Percentiles rank a stretch among this genome's conserved stretches.
phyloP scores from a whole-genome alignment of 331 rosid species.

The Phaseolus coccineus region DNA sequence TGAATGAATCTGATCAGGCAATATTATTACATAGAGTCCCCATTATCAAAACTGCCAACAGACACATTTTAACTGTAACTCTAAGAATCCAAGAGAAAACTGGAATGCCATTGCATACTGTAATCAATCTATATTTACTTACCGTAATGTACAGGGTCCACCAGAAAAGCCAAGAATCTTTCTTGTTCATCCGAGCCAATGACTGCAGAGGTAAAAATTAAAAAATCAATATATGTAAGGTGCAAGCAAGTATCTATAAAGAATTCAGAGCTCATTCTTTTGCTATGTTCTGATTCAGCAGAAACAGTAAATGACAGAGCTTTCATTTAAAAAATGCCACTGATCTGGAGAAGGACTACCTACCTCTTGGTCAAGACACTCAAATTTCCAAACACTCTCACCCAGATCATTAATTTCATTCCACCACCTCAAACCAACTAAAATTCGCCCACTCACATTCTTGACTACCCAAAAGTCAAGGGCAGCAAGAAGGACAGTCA shows the following conservation, averaged over 20 bases:
- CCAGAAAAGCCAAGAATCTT: slow-evolving; percentile 97
- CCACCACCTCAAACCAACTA: slow-evolving; percentile 99
- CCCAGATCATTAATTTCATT: slow-evolving; percentile 94
- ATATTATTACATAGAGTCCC: not conserved
- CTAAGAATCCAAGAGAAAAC: not conserved
- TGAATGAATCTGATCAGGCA: slow-evolving; percentile 2
- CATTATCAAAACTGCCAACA: not conserved
- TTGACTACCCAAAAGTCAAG: slow-evolving; percentile 98
- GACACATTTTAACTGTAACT: slow-evolving; percentile 4
- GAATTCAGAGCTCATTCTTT: slow-evolving; percentile 7
- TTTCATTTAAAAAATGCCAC: not conserved
- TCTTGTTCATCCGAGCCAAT: slow-evolving; percentile 91
- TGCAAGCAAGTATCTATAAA: slow-evolving; percentile 7
- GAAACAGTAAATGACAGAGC: slow-evolving; percentile 11
- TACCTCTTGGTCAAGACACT: slow-evolving; percentile 97
- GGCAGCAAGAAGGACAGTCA: slow-evolving; percentile 91
- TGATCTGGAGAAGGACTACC: slow-evolving; percentile 34
- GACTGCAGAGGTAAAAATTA: slow-evolving; percentile 54
- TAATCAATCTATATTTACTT: slow-evolving; percentile 47
- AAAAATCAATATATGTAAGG: slow-evolving; percentile 27
- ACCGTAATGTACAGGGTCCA: slow-evolving; percentile 90
- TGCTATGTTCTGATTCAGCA: slow-evolving; percentile 13
- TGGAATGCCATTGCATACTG: not conserved
- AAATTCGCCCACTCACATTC: slow-evolving; percentile 94
- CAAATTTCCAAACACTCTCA: slow-evolving; percentile 98